Evolutionary conservation across 495 filamentous ascomycete species (phyloP), one percentile per base, ranked within the genome.

Genomic region (Lindgomyces ingoldianus): DNA sequence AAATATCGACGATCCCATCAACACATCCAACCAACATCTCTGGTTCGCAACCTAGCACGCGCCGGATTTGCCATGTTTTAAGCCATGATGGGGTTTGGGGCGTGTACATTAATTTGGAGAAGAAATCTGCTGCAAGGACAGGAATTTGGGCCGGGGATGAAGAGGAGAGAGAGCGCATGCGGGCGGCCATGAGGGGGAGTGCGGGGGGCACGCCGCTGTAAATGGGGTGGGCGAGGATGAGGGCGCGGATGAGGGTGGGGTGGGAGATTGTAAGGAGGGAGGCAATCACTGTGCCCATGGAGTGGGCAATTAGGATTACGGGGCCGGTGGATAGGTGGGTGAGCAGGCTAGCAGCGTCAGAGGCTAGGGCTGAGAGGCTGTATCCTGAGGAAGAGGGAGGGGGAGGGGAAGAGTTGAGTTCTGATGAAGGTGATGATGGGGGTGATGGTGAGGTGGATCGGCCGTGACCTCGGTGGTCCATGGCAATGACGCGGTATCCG

Each of bases 391-490:
- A 1, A 18, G n/a, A n/a, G n/a, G n/a, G n/a, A n/a, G n/a, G n/a
- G n/a, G n/a, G n/a, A n/a, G n/a, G n/a, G n/a, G n/a, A n/a, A n/a
- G n/a, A n/a, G n/a, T n/a, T n/a, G n/a, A n/a, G n/a, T n/a, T n/a
- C n/a, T n/a, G n/a, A n/a, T n/a, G n/a, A n/a, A n/a, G n/a, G n/a
- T n/a, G n/a, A n/a, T n/a, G n/a, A n/a, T n/a, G n/a, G n/a, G n/a
- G n/a, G 16, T 19, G 26, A 21, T 12, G 58, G 65, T 18, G 26
- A 16, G 57, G 36, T 67, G 25, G 63, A 66, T 19, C 63, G 55
- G 18, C 63, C 63, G 42, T 67, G 64, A 19, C 64, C 64, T 39
- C 58, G 64, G 4, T 27, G 57, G 55, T 67, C 64, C 8, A 64
- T 45, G 4, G 65, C 54, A 39, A 63, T 63, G 50, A 68, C 65